These are phyloP conservation scores for Plectosphaerella sp. DNA, from an alignment of 2,329 filamentous ascomycete species.

Conservation along the genomic window DNA sequence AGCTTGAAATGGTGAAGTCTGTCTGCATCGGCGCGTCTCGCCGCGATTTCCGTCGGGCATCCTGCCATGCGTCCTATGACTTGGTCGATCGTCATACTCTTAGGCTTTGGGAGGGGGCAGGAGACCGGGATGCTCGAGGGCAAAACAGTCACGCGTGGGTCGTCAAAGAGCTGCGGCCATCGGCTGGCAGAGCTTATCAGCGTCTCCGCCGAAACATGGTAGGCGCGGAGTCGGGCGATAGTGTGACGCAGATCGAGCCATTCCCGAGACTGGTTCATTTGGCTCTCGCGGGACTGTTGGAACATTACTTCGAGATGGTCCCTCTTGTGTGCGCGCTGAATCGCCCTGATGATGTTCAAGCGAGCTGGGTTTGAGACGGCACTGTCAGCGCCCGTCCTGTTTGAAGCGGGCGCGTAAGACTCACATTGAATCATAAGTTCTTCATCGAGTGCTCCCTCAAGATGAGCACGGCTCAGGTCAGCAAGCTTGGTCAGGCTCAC, in stretches of 20 bases:
- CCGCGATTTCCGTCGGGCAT: not conserved
- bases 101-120: conserved; percentile 12
- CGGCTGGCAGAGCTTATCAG: conserved; percentile 13
- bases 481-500: not conserved
- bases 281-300: conserved; percentile 3
- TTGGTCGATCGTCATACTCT: conserved; percentile 9
- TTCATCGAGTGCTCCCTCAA: not conserved
- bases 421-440: not conserved
- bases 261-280: conserved; percentile 9
- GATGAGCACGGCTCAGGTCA: not conserved
- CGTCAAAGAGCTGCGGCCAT: conserved; percentile 25
- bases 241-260: conserved; percentile 25
- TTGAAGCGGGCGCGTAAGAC: not conserved
- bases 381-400: not conserved
- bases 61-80: conserved; percentile 18
- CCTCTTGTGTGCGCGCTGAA: not conserved
- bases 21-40: conserved; percentile 7
- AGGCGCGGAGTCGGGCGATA: conserved; percentile 18
- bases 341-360: not conserved
- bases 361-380: not conserved
- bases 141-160: conserved; percentile 19
- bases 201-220: conserved; percentile 9
- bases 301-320: not conserved
- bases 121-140: conserved; percentile 15
- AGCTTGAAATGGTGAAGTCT: conserved; percentile 17